A percentile compares a stretch with the other conserved stretches of the same genome.
phyloP scores from a whole-genome alignment of 306 rosid genomes.

The Acacia confusa region DNA sequence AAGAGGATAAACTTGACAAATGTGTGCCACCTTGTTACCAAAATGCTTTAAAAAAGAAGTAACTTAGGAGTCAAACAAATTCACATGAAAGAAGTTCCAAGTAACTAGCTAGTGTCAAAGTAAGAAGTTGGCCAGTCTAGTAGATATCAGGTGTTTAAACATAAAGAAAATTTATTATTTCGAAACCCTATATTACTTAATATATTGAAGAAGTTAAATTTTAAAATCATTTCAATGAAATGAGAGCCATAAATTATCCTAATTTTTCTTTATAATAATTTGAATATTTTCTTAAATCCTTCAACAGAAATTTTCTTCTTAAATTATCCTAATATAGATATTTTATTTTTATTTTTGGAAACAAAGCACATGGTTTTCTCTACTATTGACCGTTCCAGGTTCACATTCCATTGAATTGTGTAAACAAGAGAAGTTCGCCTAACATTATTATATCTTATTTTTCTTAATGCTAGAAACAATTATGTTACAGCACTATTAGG shows the following conservation, averaged over 20 bases:
- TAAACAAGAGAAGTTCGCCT: too few species aligned
- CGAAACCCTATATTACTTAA: background rate
- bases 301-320: too few species aligned
- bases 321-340: too few species aligned
- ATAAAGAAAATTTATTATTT: background rate
- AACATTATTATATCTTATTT: too few species aligned
- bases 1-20: background rate
- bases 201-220: background rate
- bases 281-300: too few species aligned
- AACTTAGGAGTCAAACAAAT: conserved; percentile 42
- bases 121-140: conserved; percentile 31
- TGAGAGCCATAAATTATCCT: background rate
- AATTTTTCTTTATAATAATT: too few species aligned
- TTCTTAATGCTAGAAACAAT: too few species aligned
- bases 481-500: too few species aligned
- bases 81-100: background rate
- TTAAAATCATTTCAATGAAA: background rate
- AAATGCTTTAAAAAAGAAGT: conserved; percentile 41
- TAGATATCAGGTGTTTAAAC: background rate
- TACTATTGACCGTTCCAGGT: background rate
- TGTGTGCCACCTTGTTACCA: conserved; percentile 31
- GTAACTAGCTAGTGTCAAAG: background rate
- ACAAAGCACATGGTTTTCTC: too few species aligned
- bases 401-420: background rate
- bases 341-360: too few species aligned